Percentiles rank a stretch among this genome's conserved stretches.
phyloP scores from a whole-genome alignment of 2,329 filamentous ascomycete genomes.

The Dothideomycetidae sp. region DNA sequence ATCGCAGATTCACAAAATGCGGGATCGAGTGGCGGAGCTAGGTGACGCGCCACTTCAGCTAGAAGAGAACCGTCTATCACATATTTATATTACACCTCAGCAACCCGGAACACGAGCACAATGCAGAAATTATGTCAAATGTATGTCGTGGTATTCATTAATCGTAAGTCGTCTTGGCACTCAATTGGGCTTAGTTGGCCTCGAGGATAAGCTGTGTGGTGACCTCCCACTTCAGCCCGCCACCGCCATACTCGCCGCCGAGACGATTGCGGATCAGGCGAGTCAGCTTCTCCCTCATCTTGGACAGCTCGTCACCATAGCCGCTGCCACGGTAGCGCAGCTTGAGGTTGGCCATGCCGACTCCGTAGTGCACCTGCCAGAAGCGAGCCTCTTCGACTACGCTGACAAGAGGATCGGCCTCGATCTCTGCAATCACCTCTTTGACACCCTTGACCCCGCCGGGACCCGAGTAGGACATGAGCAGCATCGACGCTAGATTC shows the following conservation, averaged over 20 bases:
- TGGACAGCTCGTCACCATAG: constrained; percentile 52
- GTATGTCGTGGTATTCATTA: constrained; percentile 7
- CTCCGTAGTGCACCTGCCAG: constrained; percentile 96
- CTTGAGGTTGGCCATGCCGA: constrained; percentile 91
- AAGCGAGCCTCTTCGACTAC: constrained; percentile 83
- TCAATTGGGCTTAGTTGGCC: constrained; percentile 26
- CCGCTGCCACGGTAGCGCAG: constrained; percentile 50
- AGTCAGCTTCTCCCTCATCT: constrained; percentile 60
- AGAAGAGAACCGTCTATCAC: too few species aligned
- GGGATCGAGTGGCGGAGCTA: too few species aligned
- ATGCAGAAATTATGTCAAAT: constrained; percentile 3
- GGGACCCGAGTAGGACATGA: constrained; percentile 67
- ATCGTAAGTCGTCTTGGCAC: constrained; percentile 1
- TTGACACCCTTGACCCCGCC: constrained; percentile 39
- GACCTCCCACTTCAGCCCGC: constrained; percentile 82
- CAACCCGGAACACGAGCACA: not conserved
- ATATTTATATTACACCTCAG: too few species aligned
- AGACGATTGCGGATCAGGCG: constrained; percentile 72
- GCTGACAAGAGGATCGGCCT: constrained; percentile 60
- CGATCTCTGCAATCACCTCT: constrained; percentile 71
- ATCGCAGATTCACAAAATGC: too few species aligned
- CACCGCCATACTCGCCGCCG: constrained; percentile 73
- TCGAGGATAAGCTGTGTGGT: constrained; percentile 62
- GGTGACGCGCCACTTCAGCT: too few species aligned
- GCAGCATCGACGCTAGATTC: constrained; percentile 79